phyloP scores from a whole-genome alignment of 1,284 basidiomycete species.

The Apiotrichum laibachii region DNA sequence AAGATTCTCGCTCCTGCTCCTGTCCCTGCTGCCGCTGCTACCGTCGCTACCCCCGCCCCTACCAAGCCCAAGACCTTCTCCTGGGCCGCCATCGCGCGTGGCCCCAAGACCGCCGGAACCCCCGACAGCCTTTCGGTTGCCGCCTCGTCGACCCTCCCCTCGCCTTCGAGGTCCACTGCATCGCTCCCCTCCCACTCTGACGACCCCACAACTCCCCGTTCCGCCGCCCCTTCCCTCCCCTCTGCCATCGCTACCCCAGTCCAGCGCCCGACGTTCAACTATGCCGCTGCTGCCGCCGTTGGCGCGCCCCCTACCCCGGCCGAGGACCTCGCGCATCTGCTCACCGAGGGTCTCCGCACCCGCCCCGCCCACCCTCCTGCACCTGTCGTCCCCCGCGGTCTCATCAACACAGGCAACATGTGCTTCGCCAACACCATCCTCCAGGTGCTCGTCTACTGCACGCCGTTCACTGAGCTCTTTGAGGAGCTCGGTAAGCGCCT shows the following conservation, averaged over 20 bases:
- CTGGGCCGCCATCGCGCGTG: constrained; percentile 68
- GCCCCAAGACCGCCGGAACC: constrained; percentile 14
- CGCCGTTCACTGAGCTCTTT: constrained; percentile 79
- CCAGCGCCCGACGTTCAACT: constrained; percentile 37
- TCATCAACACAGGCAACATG: constrained; percentile 95
- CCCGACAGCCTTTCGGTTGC: constrained; percentile 21
- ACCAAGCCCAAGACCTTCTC: constrained; percentile 53
- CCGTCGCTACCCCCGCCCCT: constrained; percentile 4
- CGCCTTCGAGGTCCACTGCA: constrained; percentile 27
- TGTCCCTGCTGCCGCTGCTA: constrained; percentile 6
- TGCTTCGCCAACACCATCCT: constrained; percentile 95
- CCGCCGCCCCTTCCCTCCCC: constrained; percentile 60
- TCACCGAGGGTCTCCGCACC: constrained; percentile 54
- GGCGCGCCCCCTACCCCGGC: constrained; percentile 56
- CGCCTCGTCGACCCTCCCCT: constrained; percentile 29
- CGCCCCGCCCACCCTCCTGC: constrained; percentile 30
- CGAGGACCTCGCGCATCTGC: constrained; percentile 59
- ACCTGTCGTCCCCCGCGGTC: constrained; percentile 61
- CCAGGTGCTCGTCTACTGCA: constrained; percentile 85
- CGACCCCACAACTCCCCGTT: constrained; percentile 30
- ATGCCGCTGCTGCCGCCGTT: constrained; percentile 45
- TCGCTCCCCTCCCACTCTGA: constrained; percentile 19
- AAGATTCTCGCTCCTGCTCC: not conserved
- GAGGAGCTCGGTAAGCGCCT: constrained; percentile 63
- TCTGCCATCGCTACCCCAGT: constrained; percentile 52